Evolutionary conservation across 441 rosid genomes (phyloP), one percentile per base, ranked within the genome.

Genomic region (Arabidopsis hybrid): DNA sequence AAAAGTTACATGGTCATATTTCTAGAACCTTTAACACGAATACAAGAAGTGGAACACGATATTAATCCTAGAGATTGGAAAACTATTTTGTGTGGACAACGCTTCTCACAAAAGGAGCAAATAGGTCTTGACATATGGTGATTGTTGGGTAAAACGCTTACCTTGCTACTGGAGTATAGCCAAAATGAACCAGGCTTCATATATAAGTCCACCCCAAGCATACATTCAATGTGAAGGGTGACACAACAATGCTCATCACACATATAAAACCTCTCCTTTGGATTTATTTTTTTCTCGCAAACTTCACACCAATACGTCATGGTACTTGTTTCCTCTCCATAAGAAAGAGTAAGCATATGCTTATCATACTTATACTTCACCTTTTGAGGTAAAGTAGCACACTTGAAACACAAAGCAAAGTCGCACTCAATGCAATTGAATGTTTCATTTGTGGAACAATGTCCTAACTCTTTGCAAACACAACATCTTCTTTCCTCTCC

Each of bases 341-440:
- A 21, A 21, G 26, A 21, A 21, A 21, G 26, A 21, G 26, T 50
- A 18, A 49, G 43, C 29, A 14, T 14, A 63, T 60, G 65, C 8
- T 62, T 8, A 29, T 62, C 67, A 29, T 62, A n/a, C 52, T 29
- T 43, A 40, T 40, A 63, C 55, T 14, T 63, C 5, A 63, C 55
- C 6, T 63, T 34, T 46, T 46, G 68, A 32, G 56, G 56, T 32
- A 63, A 14, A 29, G 40, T 46, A 31, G 55, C 26, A 21, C 26
- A 21, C 26, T 21, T 21, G 26, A 21, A 21, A 21, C 26, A 21
- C 26, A 21, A 21, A 21, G 26, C 26, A 21, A 21, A 21, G 26
- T 21, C 26, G 26, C 26, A 21, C 26, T 21, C 26, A 21, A 21
- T 21, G 26, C 26, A 21, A 21, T 21, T 21, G 26, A 21, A 21